These are phyloP conservation scores for Beauveria australis DNA, from an alignment of 2,329 filamentous ascomycete species.

Conservation along the genomic window DNA sequence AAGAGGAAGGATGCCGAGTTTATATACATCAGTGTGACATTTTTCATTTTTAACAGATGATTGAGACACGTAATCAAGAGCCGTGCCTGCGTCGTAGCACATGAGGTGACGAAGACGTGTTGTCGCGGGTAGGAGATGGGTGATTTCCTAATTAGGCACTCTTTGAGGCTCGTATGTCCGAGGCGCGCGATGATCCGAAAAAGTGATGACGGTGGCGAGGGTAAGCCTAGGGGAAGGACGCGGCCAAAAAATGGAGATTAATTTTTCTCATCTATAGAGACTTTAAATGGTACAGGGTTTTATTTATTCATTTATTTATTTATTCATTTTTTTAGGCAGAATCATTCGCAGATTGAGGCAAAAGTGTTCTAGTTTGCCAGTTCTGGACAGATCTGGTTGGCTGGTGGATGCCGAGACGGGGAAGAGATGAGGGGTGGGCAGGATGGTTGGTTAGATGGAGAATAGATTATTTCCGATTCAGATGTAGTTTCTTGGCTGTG, in stretches of 20 bases:
- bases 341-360: neutral
- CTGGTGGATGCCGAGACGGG: neutral
- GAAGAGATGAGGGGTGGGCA: neutral
- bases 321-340: neutral
- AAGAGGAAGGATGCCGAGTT: neutral
- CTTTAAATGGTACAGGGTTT: neutral
- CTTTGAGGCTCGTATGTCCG: neutral
- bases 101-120: neutral
- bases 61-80: neutral
- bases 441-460: neutral
- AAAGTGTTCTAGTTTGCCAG: neutral
- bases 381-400: neutral
- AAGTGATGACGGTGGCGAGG: neutral
- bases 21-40: neutral
- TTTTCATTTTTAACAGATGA: neutral
- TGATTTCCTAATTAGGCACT: neutral
- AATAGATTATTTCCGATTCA: neutral
- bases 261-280: neutral
- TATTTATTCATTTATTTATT: too few species aligned
- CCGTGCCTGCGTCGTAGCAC: neutral
- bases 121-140: neutral
- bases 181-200: constrained; percentile 3
- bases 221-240: neutral
- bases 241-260: neutral
- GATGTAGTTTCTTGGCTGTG: neutral